Percentiles rank a stretch among this genome's conserved stretches.
These are phyloP conservation scores for Boletus huronensis DNA, from an alignment of 768 basidiomycete genomes.

Conservation along the genomic window DNA sequence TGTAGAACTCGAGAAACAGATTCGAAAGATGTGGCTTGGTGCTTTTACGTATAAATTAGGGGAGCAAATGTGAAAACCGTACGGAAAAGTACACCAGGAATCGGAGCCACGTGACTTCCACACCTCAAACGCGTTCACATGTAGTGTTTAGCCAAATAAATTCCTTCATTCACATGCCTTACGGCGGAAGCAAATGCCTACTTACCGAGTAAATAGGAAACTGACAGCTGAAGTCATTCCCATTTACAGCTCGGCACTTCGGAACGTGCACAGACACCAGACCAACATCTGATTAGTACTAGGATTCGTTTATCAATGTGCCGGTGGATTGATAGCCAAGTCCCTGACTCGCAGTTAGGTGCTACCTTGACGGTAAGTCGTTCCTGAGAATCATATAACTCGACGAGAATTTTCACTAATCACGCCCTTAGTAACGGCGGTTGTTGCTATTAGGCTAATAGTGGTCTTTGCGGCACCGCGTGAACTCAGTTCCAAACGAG, in stretches of 20 bases:
- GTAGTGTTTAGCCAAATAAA: too few relatives aligned
- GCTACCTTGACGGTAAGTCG: slow-evolving; percentile 1
- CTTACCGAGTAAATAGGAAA: not conserved
- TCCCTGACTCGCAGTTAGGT: not conserved
- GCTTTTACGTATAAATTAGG: slow-evolving; percentile 5
- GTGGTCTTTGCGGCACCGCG: slow-evolving; percentile 16
- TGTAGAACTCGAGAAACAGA: not conserved
- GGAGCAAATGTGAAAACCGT: not conserved
- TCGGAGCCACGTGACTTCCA: slow-evolving; percentile 13
- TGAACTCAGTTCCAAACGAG: slow-evolving; percentile 9
- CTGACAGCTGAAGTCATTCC: not conserved
- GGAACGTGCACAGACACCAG: not conserved
- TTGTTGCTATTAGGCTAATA: not conserved
- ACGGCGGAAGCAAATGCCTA: not conserved
- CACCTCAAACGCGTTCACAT: slow-evolving; percentile 5
- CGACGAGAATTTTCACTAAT: not conserved
- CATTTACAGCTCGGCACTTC: not conserved
- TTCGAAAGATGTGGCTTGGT: not conserved
- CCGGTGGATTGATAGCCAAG: not conserved
- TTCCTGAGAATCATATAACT: slow-evolving; percentile 19
- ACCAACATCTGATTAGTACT: not conserved
- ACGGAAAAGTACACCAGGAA: not conserved
- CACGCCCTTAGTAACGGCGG: not conserved
- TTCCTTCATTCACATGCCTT: not conserved
- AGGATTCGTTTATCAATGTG: not conserved